Conservation (phyloP, 192 early-diverging fungal genomes). For the Entomortierella parvispora region DNA sequence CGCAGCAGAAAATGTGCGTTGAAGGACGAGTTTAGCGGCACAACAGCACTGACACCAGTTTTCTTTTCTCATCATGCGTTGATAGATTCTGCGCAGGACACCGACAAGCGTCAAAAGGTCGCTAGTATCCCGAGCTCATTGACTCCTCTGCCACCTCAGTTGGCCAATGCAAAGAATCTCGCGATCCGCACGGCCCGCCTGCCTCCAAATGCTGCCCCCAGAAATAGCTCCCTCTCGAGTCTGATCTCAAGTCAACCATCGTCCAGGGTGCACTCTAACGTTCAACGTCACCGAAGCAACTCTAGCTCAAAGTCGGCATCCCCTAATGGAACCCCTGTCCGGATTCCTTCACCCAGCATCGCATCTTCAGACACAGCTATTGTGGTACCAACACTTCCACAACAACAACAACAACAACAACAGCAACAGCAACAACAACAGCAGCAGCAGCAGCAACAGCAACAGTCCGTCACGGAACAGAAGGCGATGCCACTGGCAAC, state of each 20-base stretch:
- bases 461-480: not conserved
- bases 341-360: not conserved
- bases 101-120: slow-evolving; percentile 10
- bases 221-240: not conserved
- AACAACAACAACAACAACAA: no score
- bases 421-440: no score
- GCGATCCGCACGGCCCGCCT: slow-evolving; percentile 24
- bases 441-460: not conserved
- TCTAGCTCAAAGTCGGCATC: not conserved
- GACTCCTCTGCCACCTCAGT: slow-evolving; percentile 22
- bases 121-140: not conserved
- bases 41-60: not conserved
- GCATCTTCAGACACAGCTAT: not conserved
- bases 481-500: not conserved
- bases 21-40: no score
- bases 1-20: not conserved
- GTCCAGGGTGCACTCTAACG: no score
- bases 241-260: no score
- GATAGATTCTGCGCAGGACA: no score
- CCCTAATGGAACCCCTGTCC: not conserved
- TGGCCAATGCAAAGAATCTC: slow-evolving; percentile 33
- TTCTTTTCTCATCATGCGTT: not conserved
- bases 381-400: not conserved
- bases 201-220: not conserved
- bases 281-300: not conserved